A percentile compares a stretch with the other conserved stretches of the same genome.
Conservation (phyloP, 2,329 filamentous ascomycete genomes). For the Scortechinia acanthostroma region DNA sequence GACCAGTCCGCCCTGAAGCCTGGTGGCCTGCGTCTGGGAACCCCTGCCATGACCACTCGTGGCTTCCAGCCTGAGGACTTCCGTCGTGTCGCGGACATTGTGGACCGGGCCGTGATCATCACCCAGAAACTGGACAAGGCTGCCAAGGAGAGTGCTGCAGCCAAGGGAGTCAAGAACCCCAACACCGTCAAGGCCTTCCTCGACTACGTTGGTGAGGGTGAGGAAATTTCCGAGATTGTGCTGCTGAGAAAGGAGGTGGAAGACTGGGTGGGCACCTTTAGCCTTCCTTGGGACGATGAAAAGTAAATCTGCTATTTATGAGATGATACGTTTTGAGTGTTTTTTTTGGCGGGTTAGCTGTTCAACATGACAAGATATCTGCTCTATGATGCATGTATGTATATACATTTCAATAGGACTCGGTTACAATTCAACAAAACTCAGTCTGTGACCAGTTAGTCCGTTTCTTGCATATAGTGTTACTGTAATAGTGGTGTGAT, state of each 20-base stretch:
- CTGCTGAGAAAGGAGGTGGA: constrained; percentile 38
- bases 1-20: constrained; percentile 71
- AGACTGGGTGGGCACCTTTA: constrained; percentile 37
- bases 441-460: too few relatives aligned
- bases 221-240: constrained; percentile 34
- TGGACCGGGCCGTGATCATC: constrained; percentile 53
- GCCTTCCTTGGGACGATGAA: constrained; percentile 1
- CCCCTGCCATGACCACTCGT: constrained; percentile 70
- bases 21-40: constrained; percentile 65
- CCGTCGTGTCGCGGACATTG: constrained; percentile 51
- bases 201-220: constrained; percentile 36
- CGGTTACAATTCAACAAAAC: too few relatives aligned
- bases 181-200: constrained; percentile 37
- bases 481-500: too few relatives aligned
- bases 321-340: too few relatives aligned
- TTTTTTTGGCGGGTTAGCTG: too few relatives aligned
- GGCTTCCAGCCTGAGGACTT: constrained; percentile 66
- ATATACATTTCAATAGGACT: too few relatives aligned
- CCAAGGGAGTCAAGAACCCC: constrained; percentile 35
- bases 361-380: too few relatives aligned
- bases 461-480: too few relatives aligned
- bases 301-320: too few relatives aligned
- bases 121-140: constrained; percentile 49
- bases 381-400: too few relatives aligned
- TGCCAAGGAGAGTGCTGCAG: constrained; percentile 38